These are phyloP conservation scores for Colletotrichum plurivorum DNA, from an alignment of 2,329 filamentous ascomycete genomes.

Conservation along the genomic window DNA sequence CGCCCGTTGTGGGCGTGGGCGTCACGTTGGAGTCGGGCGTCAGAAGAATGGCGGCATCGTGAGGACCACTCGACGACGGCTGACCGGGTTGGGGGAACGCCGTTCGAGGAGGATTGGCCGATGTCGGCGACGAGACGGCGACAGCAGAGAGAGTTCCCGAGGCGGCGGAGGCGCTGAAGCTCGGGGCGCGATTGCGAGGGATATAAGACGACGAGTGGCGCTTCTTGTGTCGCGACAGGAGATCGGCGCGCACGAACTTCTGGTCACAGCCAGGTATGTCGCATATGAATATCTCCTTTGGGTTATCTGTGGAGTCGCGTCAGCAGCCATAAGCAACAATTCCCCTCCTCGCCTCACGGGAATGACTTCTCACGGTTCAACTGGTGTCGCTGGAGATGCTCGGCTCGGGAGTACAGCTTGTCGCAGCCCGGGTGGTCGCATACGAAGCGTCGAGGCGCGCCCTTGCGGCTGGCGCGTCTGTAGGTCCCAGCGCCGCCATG, in stretches of 20 bases:
- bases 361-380: slow-evolving; percentile 71
- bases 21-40: slow-evolving; percentile 55
- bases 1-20: slow-evolving; percentile 45
- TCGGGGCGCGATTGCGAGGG: slow-evolving; percentile 65
- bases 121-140: slow-evolving; percentile 40
- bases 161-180: slow-evolving; percentile 57
- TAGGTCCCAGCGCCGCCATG: slow-evolving; percentile 49
- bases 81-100: slow-evolving; percentile 35
- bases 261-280: slow-evolving; percentile 82
- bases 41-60: slow-evolving; percentile 62
- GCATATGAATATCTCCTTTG: slow-evolving; percentile 84
- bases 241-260: slow-evolving; percentile 83
- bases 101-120: slow-evolving; percentile 39
- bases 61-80: slow-evolving; percentile 54
- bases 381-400: slow-evolving; percentile 86
- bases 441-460: slow-evolving; percentile 66
- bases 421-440: slow-evolving; percentile 81
- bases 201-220: slow-evolving; percentile 71
- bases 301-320: slow-evolving; percentile 70
- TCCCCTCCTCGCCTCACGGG: background rate
- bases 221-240: slow-evolving; percentile 78
- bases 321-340: background rate
- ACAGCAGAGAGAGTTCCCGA: slow-evolving; percentile 3
- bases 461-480: slow-evolving; percentile 67
- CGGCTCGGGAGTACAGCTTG: slow-evolving; percentile 84